These are phyloP conservation scores for Euphorbia pulcherrima DNA, from an alignment of 345 rosid genomes.

Conservation along the genomic window DNA sequence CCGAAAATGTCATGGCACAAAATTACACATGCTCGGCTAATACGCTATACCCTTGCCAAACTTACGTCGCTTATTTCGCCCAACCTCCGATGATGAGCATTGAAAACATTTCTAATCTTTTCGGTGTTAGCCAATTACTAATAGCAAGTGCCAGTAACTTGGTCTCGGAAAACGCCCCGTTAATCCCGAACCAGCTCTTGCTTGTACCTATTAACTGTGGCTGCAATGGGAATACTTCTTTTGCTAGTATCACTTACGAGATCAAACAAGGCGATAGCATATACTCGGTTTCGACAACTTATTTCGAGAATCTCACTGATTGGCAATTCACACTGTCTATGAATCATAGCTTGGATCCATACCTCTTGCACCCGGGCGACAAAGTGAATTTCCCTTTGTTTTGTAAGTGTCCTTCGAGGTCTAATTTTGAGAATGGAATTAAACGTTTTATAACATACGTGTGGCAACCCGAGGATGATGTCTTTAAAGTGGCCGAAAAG, in stretches of 20 bases:
- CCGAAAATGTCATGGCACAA: slow-evolving; percentile 25
- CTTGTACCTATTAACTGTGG: slow-evolving; percentile 51
- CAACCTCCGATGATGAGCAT: slow-evolving; percentile 42
- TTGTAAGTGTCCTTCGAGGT: slow-evolving; percentile 54
- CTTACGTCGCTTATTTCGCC: slow-evolving; percentile 40
- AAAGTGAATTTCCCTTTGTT: slow-evolving; percentile 45
- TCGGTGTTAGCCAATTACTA: slow-evolving; percentile 29
- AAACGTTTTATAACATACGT: slow-evolving; percentile 43
- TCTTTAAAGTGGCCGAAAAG: slow-evolving; percentile 37
- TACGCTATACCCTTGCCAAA: slow-evolving; percentile 24
- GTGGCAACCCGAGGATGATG: slow-evolving; percentile 46
- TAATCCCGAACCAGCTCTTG: slow-evolving; percentile 48
- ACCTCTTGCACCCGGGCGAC: slow-evolving; percentile 37
- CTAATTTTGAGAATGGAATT: slow-evolving; percentile 31
- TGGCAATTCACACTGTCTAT: slow-evolving; percentile 39
- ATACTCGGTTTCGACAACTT: slow-evolving; percentile 37
- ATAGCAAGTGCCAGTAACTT: slow-evolving; percentile 50
- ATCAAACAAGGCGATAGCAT: slow-evolving; percentile 48
- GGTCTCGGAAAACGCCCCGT: slow-evolving; percentile 32
- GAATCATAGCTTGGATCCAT: slow-evolving; percentile 38
- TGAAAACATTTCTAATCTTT: slow-evolving; percentile 45
- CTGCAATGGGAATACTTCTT: slow-evolving; percentile 44
- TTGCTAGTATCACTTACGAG: slow-evolving; percentile 47
- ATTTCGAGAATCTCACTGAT: slow-evolving; percentile 46
- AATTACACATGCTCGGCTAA: slow-evolving; percentile 35